A percentile compares a stretch with the other conserved stretches of the same genome.
phyloP scores from a whole-genome alignment of 2,329 filamentous ascomycete genomes.

The Sphaerulina vaccinii region DNA sequence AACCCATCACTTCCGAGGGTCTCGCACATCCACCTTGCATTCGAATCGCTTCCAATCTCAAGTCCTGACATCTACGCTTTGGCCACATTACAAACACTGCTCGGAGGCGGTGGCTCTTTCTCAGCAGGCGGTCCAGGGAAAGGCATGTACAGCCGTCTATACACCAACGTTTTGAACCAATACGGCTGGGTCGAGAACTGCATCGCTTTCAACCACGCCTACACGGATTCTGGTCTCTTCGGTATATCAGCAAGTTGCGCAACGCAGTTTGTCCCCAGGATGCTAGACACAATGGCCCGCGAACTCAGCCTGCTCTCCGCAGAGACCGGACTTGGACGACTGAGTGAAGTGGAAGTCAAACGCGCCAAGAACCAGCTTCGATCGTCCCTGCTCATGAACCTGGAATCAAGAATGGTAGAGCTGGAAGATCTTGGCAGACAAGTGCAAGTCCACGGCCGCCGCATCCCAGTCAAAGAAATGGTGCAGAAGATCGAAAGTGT shows the following conservation, averaged over 20 bases:
- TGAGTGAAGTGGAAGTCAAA: conserved; percentile 75
- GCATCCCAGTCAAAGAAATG: conserved; percentile 92
- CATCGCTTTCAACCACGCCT: conserved; percentile 94
- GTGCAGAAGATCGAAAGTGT: conserved; percentile 79
- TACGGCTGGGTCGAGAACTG: conserved; percentile 97
- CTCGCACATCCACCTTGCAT: conserved; percentile 91
- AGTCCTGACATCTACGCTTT: conserved; percentile 94
- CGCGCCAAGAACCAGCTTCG: conserved; percentile 96
- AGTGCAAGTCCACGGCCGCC: conserved; percentile 92
- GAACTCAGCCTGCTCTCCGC: conserved; percentile 77
- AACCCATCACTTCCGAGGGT: conserved; percentile 77
- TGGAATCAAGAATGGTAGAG: conserved; percentile 96
- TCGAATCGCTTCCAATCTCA: conserved; percentile 88
- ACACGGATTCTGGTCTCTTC: conserved; percentile 93
- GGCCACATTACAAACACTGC: conserved; percentile 89
- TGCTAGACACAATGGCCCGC: conserved; percentile 94
- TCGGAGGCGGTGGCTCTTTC: conserved; percentile 94
- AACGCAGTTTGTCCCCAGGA: conserved; percentile 72
- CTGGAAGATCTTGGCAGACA: conserved; percentile 92
- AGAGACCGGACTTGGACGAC: conserved; percentile 68
- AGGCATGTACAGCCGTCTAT: conserved; percentile 97
- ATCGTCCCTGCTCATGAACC: conserved; percentile 89
- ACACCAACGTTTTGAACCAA: conserved; percentile 97
- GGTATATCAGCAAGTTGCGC: conserved; percentile 86
- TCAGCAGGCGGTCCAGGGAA: conserved; percentile 95